Evolutionary conservation across 805 yeast genomes (phyloP).

Genomic region (Kodamaea restingae): DNA sequence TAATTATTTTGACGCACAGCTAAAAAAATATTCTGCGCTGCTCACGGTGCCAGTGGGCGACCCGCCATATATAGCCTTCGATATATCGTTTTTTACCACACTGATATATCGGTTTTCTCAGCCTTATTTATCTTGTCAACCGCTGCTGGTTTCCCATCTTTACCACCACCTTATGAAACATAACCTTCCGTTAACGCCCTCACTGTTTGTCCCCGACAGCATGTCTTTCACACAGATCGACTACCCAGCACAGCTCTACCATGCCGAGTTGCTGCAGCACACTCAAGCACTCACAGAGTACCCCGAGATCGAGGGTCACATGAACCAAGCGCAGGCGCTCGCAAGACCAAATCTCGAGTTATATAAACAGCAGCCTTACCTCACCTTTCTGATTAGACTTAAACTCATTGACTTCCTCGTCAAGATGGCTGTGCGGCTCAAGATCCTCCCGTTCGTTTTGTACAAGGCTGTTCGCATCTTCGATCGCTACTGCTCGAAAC

Average conservation of each 20-base stretch:
- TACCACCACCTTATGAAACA: not conserved
- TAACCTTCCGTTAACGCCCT: constrained; percentile 3
- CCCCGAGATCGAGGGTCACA: constrained; percentile 43
- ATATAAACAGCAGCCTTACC: constrained; percentile 85
- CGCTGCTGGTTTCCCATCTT: not conserved
- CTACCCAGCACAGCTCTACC: constrained; percentile 49
- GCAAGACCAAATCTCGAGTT: constrained; percentile 49
- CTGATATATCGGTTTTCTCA: no score
- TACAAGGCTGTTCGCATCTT: constrained; percentile 69
- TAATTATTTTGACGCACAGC: not conserved
- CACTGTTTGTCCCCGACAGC: not conserved
- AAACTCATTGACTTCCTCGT: constrained; percentile 75
- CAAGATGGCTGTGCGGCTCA: constrained; percentile 61
- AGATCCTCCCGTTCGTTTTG: constrained; percentile 64
- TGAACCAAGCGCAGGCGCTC: constrained; percentile 29
- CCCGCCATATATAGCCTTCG: not conserved
- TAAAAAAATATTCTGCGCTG: not conserved
- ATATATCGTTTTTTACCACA: not conserved
- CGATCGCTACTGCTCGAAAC: constrained; percentile 85
- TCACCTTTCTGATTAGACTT: constrained; percentile 67
- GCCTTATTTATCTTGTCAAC: no score
- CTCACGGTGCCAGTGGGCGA: not conserved
- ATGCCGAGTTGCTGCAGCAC: constrained; percentile 48
- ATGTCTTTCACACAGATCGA: constrained; percentile 36
- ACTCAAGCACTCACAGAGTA: constrained; percentile 46